These are phyloP conservation scores for Tolypocladium endophyticum DNA, from an alignment of 2,329 filamentous ascomycete genomes.

Conservation along the genomic window DNA sequence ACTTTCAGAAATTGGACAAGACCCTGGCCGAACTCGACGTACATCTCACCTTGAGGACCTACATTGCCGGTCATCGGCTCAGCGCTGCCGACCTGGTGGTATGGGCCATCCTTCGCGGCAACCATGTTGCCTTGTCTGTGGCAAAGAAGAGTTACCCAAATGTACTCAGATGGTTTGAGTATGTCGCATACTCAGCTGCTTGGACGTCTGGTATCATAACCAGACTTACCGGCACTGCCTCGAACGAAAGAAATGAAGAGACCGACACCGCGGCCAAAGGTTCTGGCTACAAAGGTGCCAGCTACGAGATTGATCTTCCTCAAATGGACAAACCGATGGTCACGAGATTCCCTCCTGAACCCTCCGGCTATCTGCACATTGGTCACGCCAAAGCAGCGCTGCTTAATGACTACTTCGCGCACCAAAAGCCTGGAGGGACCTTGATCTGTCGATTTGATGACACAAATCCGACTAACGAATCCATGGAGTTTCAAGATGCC, in stretches of 20 bases:
- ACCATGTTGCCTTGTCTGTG: conserved; percentile 64
- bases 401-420: conserved; percentile 88
- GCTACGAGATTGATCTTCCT: conserved; percentile 70
- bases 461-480: conserved; percentile 88
- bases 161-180: conserved; percentile 69
- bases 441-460: conserved; percentile 83
- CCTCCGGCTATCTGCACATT: conserved; percentile 81
- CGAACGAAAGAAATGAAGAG: conserved; percentile 27
- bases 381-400: conserved; percentile 82
- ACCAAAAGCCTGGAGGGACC: conserved; percentile 75
- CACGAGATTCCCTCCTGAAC: conserved; percentile 79
- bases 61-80: conserved; percentile 65
- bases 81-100: conserved; percentile 64
- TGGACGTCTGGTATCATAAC: conserved; percentile 48
- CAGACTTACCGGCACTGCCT: conserved; percentile 51
- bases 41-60: conserved; percentile 68
- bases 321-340: conserved; percentile 74
- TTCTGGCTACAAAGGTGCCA: conserved; percentile 55
- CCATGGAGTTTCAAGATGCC: conserved; percentile 79
- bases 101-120: conserved; percentile 67
- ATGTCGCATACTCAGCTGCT: conserved; percentile 63
- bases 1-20: conserved; percentile 68
- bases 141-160: conserved; percentile 63
- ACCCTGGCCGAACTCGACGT: conserved; percentile 64
- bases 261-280: conserved; percentile 41